These are phyloP conservation scores for Tephrocybe rancida DNA, from an alignment of 768 basidiomycete species.

Conservation along the genomic window DNA sequence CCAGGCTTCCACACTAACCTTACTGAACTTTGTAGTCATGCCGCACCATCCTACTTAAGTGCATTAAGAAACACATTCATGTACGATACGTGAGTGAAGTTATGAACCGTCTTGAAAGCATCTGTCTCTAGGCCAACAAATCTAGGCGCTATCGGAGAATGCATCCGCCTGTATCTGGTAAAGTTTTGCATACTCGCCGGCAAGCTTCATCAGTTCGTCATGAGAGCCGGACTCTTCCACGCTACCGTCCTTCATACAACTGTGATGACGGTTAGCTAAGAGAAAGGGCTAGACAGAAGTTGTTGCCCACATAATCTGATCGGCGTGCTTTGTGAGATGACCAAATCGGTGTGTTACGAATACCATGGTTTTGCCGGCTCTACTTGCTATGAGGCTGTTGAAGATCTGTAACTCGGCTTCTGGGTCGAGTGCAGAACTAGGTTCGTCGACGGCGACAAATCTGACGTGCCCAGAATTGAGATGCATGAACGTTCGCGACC, in stretches of 20 bases:
- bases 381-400: conserved; percentile 26
- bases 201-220: conserved; percentile 26
- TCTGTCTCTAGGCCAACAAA: too few relatives aligned
- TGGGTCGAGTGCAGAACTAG: conserved; percentile 49
- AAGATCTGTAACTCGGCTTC: conserved; percentile 43
- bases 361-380: conserved; percentile 40
- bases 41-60: too few relatives aligned
- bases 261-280: conserved; percentile 3
- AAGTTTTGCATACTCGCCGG: conserved; percentile 35
- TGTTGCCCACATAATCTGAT: conserved; percentile 31
- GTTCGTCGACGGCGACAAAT: conserved; percentile 50
- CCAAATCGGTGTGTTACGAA: conserved; percentile 42
- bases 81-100: too few relatives aligned
- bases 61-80: too few relatives aligned
- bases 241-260: conserved; percentile 39
- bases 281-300: too few relatives aligned
- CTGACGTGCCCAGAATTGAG: conserved; percentile 28
- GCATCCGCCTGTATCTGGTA: conserved; percentile 38
- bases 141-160: conserved; percentile 21
- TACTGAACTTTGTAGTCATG: too few relatives aligned
- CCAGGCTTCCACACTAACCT: too few relatives aligned
- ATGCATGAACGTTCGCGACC: conserved; percentile 33
- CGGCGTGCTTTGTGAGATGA: conserved; percentile 37
- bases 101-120: too few relatives aligned
- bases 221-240: conserved; percentile 35